phyloP scores from a whole-genome alignment of 2,329 filamentous ascomycete species.

The Aciculosporium take region DNA sequence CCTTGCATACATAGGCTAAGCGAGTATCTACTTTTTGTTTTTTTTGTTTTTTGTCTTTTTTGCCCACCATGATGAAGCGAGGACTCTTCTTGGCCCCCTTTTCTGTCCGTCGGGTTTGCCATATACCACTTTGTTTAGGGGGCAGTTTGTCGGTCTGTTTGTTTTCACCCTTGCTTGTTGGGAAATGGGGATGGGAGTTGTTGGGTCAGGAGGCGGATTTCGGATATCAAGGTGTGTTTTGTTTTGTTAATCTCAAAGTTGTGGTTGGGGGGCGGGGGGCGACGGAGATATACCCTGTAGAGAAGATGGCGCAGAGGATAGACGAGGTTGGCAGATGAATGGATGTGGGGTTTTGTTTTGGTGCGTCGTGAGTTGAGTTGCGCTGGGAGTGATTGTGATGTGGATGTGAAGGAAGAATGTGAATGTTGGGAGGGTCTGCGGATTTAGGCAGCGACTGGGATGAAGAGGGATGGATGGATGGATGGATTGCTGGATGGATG shows the following conservation, averaged over 20 bases:
- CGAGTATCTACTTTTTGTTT: slow-evolving; percentile 1
- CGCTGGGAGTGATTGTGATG: too few species aligned
- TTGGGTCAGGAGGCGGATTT: neutral
- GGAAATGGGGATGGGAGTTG: neutral
- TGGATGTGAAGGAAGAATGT: too few species aligned
- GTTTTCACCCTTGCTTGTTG: neutral
- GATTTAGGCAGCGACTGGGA: too few species aligned
- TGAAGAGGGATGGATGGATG: too few species aligned
- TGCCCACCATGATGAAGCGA: neutral
- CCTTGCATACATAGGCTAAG: neutral
- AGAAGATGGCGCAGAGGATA: too few species aligned
- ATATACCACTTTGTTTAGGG: slow-evolving; percentile 3
- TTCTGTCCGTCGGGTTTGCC: neutral
- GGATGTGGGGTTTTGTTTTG: slow-evolving; percentile 2
- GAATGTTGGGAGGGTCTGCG: too few species aligned
- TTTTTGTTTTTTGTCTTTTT: too few species aligned
- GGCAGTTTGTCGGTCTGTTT: neutral
- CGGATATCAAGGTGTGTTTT: slow-evolving; percentile 9
- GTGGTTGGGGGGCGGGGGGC: neutral
- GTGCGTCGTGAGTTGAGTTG: too few species aligned
- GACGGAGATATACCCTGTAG: slow-evolving; percentile 3
- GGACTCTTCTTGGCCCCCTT: neutral
- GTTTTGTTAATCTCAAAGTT: too few species aligned
- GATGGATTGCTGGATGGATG: too few species aligned
- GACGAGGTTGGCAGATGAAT: neutral